Evolutionary conservation across 345 rosid species (phyloP).

Genomic region (Populus ilicifolia): DNA sequence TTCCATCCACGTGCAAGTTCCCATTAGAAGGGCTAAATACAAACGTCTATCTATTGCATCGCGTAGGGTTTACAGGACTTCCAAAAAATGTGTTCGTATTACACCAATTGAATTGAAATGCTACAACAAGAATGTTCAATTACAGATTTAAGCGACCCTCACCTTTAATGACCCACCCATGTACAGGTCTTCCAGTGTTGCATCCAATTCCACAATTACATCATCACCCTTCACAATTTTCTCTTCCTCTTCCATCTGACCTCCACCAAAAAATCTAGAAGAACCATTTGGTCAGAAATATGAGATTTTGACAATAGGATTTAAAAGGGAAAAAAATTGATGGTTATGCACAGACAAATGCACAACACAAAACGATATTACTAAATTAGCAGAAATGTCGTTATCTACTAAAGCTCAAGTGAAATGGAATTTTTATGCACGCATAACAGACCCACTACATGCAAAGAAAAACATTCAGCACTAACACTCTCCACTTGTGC

Average conservation of each 20-base stretch:
- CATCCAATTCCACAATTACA: slow-evolving; percentile 89
- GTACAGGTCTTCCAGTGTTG: slow-evolving; percentile 88
- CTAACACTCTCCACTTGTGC: not conserved
- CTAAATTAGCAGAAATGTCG: not conserved
- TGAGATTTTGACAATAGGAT: not conserved
- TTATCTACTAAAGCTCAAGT: not conserved
- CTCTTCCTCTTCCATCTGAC: slow-evolving; percentile 85
- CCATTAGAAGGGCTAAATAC: not conserved
- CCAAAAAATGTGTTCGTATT: not conserved
- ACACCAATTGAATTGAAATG: not conserved
- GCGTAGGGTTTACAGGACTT: not conserved
- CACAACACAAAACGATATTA: not conserved
- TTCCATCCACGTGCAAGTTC: not conserved
- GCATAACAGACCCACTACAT: not conserved
- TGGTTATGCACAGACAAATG: not conserved
- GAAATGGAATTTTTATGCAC: not conserved
- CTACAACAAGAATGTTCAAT: not conserved
- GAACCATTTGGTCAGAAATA: slow-evolving; percentile 2
- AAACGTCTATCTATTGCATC: not conserved
- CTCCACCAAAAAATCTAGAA: slow-evolving; percentile 81
- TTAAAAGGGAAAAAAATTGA: not conserved
- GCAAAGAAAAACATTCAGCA: not conserved
- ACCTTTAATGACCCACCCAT: slow-evolving; percentile 98
- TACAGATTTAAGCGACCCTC: slow-evolving; percentile 9
- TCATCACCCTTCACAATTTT: slow-evolving; percentile 86